Base-by-base conservation (phyloP, 2,329 filamentous ascomycete species). In the Cryphonectria radicalis region DNA sequence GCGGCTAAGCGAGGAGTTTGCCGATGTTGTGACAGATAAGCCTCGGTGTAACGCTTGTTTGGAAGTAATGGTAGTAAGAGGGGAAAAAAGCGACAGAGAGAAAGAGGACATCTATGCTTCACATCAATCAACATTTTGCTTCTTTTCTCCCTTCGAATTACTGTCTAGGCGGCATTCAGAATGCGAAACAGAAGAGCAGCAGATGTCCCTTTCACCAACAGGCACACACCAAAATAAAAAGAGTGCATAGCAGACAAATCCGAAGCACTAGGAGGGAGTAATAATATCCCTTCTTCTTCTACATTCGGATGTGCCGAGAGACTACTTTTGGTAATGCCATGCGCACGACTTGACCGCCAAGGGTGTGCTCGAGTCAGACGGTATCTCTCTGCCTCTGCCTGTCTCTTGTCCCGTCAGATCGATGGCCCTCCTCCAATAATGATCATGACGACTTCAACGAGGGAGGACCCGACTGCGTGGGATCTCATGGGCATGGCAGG, bases 341-440 rank as follows among this genome's bases (percentile, higher is more conserved):
- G 59, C 35, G 22, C 32, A 40, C 28, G 55, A 40, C 35, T 62
- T 62, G 59, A 62, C 59, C 59, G 59, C 59, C 59, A 62, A 40
- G 59, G 59, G 59, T 40, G 11, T 40, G 35, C 59, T 40, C 59
- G 59, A 62, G 59, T 62, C 59, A 62, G 59, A 22, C 22, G n/a
- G 46, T n/a, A 3, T n/a, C 46, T 50, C 46, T 50, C 22, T 10
- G 22, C 8, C 46, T 50, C 46, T 50, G 32, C 32, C 32, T 40
- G 46, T 50, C 22, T 50, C 17, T 50, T n/a, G 43, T 46, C 46
- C 46, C 22, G 46, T 50, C 22, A 10, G 46, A 10, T 50, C 46
- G 8, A 2, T 8, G 46, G 7, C 22, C 19, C 46, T 50, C 46
- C 5, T 50, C 46, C 46, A 50, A 59, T 32, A 59, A 35, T 17